These are phyloP conservation scores for Lignosus rhinocerotis DNA, from an alignment of 1,284 basidiomycete species.

Conservation along the genomic window DNA sequence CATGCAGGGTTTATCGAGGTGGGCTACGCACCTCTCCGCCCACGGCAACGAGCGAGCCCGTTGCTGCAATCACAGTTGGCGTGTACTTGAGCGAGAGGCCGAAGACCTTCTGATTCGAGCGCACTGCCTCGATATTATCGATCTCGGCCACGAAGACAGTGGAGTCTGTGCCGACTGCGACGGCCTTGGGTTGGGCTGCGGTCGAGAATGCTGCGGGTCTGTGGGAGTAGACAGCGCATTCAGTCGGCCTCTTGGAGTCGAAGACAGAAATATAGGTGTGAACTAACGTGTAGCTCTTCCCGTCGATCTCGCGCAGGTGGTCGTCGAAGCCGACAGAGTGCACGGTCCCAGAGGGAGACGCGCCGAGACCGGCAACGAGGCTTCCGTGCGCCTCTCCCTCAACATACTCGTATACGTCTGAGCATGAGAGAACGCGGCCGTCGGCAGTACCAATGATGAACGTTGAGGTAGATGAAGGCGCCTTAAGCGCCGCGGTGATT, in stretches of 20 bases:
- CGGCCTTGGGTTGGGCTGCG: constrained; percentile 71
- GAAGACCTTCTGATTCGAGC: constrained; percentile 65
- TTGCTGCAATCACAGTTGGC: constrained; percentile 59
- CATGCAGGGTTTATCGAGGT: background rate
- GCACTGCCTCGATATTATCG: constrained; percentile 65
- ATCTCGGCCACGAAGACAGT: constrained; percentile 76
- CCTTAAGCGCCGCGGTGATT: constrained; percentile 62
- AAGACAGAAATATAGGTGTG: background rate
- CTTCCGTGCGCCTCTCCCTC: constrained; percentile 72
- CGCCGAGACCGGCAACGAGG: constrained; percentile 67
- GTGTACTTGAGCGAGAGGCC: constrained; percentile 54
- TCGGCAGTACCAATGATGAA: constrained; percentile 86
- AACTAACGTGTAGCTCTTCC: constrained; percentile 58
- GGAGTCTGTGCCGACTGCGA: constrained; percentile 62
- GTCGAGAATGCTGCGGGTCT: constrained; percentile 52
- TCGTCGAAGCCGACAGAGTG: constrained; percentile 84
- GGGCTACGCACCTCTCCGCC: constrained; percentile 65
- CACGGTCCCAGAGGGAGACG: constrained; percentile 51
- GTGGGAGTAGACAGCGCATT: background rate
- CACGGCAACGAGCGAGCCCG: constrained; percentile 60
- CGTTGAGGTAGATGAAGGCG: constrained; percentile 49
- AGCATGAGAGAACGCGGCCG: constrained; percentile 75
- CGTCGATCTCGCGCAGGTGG: constrained; percentile 64
- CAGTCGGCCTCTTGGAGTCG: background rate
- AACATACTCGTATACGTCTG: constrained; percentile 49